A percentile compares a stretch with the other conserved stretches of the same genome.
phyloP scores from a whole-genome alignment of 768 basidiomycete species.

The Leucocoprinus birnbaumii region DNA sequence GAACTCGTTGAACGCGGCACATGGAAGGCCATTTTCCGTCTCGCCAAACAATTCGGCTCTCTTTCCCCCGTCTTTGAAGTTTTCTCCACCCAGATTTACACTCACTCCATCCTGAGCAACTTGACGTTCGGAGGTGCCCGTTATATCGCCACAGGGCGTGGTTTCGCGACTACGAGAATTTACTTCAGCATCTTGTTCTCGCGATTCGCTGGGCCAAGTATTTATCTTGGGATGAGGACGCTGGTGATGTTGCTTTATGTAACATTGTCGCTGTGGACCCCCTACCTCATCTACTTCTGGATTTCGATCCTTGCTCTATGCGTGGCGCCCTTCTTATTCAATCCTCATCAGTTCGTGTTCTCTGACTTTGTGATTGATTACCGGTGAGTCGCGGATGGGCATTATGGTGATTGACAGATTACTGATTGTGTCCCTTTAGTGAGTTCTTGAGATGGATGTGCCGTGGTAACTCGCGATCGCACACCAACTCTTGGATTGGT shows the following conservation, averaged over 20 bases:
- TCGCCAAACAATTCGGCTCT: constrained; percentile 92
- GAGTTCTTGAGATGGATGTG: constrained; percentile 99
- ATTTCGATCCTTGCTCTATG: constrained; percentile 89
- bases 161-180: constrained; percentile 94
- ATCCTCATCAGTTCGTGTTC: constrained; percentile 99
- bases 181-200: constrained; percentile 96
- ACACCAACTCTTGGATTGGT: constrained; percentile 98
- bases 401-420: neutral
- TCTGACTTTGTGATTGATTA: constrained; percentile 98
- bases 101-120: constrained; percentile 96
- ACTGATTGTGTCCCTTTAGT: constrained; percentile 37
- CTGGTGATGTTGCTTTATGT: constrained; percentile 92
- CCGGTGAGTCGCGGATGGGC: constrained; percentile 43
- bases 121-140: constrained; percentile 97
- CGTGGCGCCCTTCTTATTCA: constrained; percentile 96
- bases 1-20: constrained; percentile 97
- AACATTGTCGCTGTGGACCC: constrained; percentile 88
- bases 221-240: constrained; percentile 95
- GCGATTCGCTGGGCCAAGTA: constrained; percentile 97
- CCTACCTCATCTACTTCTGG: constrained; percentile 98
- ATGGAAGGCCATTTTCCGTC: constrained; percentile 84
- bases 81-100: constrained; percentile 97
- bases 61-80: constrained; percentile 96
- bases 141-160: constrained; percentile 98
- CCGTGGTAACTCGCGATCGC: constrained; percentile 94